Percentiles rank a stretch among this genome's conserved stretches.
phyloP scores from a whole-genome alignment of 371 early-diverging fungal species.

The Choanephora cucurbitarum region DNA sequence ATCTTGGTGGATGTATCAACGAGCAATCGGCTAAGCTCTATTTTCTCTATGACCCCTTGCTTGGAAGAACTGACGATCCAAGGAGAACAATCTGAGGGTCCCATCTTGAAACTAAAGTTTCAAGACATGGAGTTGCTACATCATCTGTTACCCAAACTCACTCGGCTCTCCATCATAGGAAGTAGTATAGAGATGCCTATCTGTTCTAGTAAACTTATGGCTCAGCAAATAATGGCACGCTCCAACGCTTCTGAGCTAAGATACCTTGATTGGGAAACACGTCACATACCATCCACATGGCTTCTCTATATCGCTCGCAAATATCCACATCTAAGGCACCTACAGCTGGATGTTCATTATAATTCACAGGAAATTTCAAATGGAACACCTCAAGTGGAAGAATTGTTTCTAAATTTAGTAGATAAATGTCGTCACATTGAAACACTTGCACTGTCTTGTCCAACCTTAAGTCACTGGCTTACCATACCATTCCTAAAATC shows the following conservation, averaged over 20 bases:
- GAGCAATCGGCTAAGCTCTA: not conserved
- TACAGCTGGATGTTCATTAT: slow-evolving; percentile 8
- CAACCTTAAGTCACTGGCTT: slow-evolving; percentile 9
- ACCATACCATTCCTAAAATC: slow-evolving; percentile 13
- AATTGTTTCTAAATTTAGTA: slow-evolving; percentile 1
- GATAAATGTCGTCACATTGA: slow-evolving; percentile 5
- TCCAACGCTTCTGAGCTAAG: not conserved
- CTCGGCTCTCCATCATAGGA: slow-evolving; percentile 3
- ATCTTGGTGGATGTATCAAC: slow-evolving; percentile 16
- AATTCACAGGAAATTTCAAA: not conserved
- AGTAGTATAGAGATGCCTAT: slow-evolving; percentile 13
- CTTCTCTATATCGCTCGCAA: slow-evolving; percentile 20
- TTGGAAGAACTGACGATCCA: slow-evolving; percentile 1
- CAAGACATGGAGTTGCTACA: slow-evolving; percentile 20
- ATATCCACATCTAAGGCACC: slow-evolving; percentile 7
- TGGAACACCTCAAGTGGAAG: not conserved
- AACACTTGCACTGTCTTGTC: slow-evolving; percentile 3
- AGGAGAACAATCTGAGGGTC: not conserved
- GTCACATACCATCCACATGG: slow-evolving; percentile 8
- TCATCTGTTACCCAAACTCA: slow-evolving; percentile 1
- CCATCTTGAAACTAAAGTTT: slow-evolving; percentile 1
- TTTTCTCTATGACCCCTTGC: slow-evolving; percentile 10
- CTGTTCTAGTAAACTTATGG: not conserved
- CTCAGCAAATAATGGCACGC: not conserved
- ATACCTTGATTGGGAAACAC: slow-evolving; percentile 7